phyloP scores from a whole-genome alignment of 306 rosid species.

The Prunus mira region DNA sequence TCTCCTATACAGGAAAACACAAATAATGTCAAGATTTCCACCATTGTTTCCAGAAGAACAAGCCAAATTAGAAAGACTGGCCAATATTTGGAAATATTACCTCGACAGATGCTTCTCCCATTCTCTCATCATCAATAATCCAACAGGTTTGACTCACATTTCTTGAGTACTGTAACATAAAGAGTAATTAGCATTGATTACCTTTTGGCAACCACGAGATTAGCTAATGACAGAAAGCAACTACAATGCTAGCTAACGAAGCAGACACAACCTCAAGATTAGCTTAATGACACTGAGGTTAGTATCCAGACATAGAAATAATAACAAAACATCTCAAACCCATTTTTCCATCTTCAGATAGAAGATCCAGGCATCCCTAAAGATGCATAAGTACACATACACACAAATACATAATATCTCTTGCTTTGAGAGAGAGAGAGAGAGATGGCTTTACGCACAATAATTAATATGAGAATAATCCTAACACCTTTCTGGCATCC shows the following conservation, averaged over 20 bases:
- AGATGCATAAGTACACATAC: too few species aligned
- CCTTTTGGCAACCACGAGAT: not conserved
- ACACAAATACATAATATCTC: too few species aligned
- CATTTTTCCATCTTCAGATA: not conserved
- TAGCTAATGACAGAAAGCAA: not conserved
- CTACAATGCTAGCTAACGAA: not conserved
- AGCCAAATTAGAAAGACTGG: conserved; percentile 7
- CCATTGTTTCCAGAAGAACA: conserved; percentile 17
- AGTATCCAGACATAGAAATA: not conserved
- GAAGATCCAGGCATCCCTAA: too few species aligned
- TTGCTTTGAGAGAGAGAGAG: too few species aligned
- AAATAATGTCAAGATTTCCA: conserved; percentile 25
- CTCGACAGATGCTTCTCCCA: conserved; percentile 97
- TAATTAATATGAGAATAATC: too few species aligned
- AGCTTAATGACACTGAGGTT: not conserved
- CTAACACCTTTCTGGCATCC: too few species aligned
- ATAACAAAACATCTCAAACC: not conserved
- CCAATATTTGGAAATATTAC: conserved; percentile 37
- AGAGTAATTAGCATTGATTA: not conserved
- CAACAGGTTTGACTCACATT: conserved; percentile 95
- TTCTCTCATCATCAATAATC: conserved; percentile 94
- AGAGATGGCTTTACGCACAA: too few species aligned
- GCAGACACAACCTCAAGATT: not conserved
- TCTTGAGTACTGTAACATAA: conserved; percentile 77
- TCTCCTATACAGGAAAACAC: conserved; percentile 54